Conservation (phyloP, 2,329 filamentous ascomycete species). For the Colletotrichum incanum region DNA sequence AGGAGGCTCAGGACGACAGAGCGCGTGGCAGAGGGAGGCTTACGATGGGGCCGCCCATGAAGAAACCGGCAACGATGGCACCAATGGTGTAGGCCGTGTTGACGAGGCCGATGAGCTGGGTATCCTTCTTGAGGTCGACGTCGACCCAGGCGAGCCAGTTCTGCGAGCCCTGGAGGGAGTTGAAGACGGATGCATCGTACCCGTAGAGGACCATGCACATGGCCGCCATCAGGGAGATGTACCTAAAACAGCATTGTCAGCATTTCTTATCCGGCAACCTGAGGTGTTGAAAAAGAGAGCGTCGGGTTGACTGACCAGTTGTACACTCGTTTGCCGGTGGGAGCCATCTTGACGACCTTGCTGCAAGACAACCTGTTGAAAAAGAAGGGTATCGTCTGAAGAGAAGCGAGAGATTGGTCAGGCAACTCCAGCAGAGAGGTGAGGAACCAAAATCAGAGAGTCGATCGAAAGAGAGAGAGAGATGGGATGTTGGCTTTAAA, state of each 20-base stretch:
- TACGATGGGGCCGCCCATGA: conserved; percentile 75
- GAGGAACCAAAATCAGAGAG: conserved; percentile 1
- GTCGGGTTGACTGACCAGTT: conserved; percentile 21
- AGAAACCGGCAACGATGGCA: conserved; percentile 79
- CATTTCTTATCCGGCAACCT: neutral
- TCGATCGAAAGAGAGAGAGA: neutral
- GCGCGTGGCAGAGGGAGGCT: conserved; percentile 7
- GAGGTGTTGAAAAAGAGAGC: neutral
- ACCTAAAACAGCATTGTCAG: neutral
- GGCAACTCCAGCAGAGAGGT: conserved; percentile 25
- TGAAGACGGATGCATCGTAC: conserved; percentile 83
- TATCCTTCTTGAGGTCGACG: conserved; percentile 59
- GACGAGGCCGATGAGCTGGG: conserved; percentile 64
- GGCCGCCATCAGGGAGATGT: conserved; percentile 77
- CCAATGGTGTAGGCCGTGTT: conserved; percentile 82
- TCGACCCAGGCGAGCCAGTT: conserved; percentile 79
- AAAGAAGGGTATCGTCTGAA: neutral
- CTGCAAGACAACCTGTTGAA: neutral
- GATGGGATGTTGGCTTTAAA: conserved; percentile 23
- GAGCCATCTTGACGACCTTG: conserved; percentile 34
- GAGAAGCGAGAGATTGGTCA: neutral
- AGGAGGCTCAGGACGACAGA: neutral
- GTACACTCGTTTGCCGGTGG: conserved; percentile 39
- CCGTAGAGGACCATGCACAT: conserved; percentile 84
- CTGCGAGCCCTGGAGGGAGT: conserved; percentile 77